Evolutionary conservation across 805 yeast species (phyloP), one percentile per base, ranked within the genome.

Genomic region (Komagataella phaffii): DNA sequence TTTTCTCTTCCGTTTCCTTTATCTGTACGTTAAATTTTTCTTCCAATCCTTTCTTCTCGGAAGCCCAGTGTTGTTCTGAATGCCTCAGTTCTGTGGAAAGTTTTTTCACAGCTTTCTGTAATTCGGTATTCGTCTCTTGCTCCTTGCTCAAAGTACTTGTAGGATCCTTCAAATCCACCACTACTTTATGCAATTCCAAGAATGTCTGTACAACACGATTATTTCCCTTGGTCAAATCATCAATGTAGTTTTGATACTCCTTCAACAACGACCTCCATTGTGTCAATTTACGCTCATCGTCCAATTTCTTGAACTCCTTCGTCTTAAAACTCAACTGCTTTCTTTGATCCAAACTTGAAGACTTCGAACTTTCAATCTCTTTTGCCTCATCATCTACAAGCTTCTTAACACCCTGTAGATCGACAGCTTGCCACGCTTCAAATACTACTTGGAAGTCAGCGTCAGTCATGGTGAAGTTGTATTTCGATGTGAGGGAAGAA

Each of bases 121-220:
- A 30, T 30, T 30, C 40, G 14, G 6, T 5, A 30, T 30, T 30
- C 14, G 6, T 10, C 1, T 30, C 40, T 30, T 30, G 90, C 79
- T 44, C 80, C 75, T 17, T 45, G 8, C 18, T 30, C 40, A 30
- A 8, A 10, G 40, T 30, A 44, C 58, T 85, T 85, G 53, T 79
- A 1, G 98, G 98, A 67, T 91, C 97, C 0, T 97, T 97, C 0
- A 95, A 90, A 63, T 90, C 96, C 4, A 89, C 87, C 4, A 91
- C 68, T 14, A 80, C 72, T 52, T 87, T 72, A 68, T 91, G 91
- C 19, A 87, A 72, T 17, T 81, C 80, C 62, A 89, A 78, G 60
- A 93, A 84, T 30, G 81, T 74, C 44, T 75, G 71, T 60, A 93
- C 98, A 1, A 86, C 79, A 47, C 65, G 71, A 61, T 90, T 88